Evolutionary conservation across 2,329 filamentous ascomycete genomes (phyloP).

Genomic region (Ophiocordyceps sinensis): DNA sequence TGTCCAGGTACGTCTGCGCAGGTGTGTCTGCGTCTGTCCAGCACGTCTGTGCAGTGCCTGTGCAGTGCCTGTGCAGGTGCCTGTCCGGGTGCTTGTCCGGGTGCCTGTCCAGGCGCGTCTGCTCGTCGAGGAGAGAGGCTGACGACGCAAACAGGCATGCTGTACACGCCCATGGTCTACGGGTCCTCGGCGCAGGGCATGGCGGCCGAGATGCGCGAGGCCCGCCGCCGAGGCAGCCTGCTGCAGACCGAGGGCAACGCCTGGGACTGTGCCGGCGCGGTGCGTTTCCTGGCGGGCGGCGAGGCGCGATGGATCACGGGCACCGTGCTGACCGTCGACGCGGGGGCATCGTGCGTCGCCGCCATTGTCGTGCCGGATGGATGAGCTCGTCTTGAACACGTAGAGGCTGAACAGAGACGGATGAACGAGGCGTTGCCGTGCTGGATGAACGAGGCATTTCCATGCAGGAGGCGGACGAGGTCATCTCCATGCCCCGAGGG

Average conservation of each 20-base stretch:
- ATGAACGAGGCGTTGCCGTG: too few relatives aligned
- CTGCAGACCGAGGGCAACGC: conserved; percentile 26
- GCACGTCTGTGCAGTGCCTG: too few relatives aligned
- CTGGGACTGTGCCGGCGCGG: conserved; percentile 26
- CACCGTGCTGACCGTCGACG: conserved; percentile 24
- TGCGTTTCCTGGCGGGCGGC: conserved; percentile 23
- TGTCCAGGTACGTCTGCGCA: conserved; percentile 22
- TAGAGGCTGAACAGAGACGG: too few relatives aligned
- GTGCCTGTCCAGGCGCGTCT: conserved; percentile 20
- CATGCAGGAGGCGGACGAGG: too few relatives aligned
- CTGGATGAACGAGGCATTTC: too few relatives aligned
- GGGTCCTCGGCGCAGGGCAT: too few relatives aligned
- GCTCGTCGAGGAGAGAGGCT: not conserved
- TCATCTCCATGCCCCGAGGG: too few relatives aligned
- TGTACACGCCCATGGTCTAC: conserved; percentile 33
- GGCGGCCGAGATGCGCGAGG: conserved; percentile 21
- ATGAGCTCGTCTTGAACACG: too few relatives aligned
- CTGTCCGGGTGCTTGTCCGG: too few relatives aligned
- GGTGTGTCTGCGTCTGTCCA: too few relatives aligned
- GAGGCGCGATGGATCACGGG: conserved; percentile 30
- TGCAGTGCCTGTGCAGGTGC: too few relatives aligned
- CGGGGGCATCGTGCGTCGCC: conserved; percentile 18
- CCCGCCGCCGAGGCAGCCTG: conserved; percentile 22
- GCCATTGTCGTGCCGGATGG: not conserved
- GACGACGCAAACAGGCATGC: conserved; percentile 9